Conservation (phyloP, 108 stramenopile species). For the Fistulifera solaris region DNA sequence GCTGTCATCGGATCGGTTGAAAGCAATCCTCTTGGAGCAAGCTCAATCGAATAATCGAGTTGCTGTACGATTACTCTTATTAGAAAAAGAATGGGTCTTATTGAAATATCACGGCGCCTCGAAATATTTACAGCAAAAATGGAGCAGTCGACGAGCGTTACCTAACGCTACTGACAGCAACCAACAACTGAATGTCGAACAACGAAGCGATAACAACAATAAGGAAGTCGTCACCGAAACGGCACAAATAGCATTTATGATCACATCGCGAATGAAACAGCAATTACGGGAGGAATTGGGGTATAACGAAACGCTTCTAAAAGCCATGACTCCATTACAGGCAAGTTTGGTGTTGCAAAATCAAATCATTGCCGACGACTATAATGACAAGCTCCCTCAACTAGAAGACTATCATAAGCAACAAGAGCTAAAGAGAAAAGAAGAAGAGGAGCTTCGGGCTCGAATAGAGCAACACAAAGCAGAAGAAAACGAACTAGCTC, state of each 20-base stretch:
- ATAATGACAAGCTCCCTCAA: neutral
- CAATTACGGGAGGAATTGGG: slow-evolving; percentile 24
- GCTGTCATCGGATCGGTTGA: too few relatives aligned
- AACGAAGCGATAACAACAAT: neutral
- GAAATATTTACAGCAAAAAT: slow-evolving; percentile 26
- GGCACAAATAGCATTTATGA: slow-evolving; percentile 49
- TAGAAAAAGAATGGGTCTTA: slow-evolving; percentile 30
- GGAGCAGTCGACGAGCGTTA: slow-evolving; percentile 1
- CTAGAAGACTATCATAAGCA: slow-evolving; percentile 1
- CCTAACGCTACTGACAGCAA: neutral
- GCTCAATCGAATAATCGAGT: slow-evolving; percentile 11
- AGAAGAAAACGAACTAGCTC: neutral
- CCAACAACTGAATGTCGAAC: neutral
- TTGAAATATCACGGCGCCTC: slow-evolving; percentile 33
- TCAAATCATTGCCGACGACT: neutral
- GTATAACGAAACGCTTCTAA: slow-evolving; percentile 12
- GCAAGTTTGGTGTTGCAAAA: too few relatives aligned
- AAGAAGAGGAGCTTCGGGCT: neutral
- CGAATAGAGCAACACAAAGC: neutral
- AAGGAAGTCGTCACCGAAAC: neutral
- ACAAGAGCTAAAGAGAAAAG: slow-evolving; percentile 1
- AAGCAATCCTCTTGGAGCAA: too few relatives aligned
- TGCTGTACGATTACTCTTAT: slow-evolving; percentile 23
- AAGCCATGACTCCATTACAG: too few relatives aligned
- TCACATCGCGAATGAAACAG: slow-evolving; percentile 36